A percentile compares a stretch with the other conserved stretches of the same genome.
These are phyloP conservation scores for Epichloe uncinata DNA, from an alignment of 2,329 filamentous ascomycete species.

Conservation along the genomic window DNA sequence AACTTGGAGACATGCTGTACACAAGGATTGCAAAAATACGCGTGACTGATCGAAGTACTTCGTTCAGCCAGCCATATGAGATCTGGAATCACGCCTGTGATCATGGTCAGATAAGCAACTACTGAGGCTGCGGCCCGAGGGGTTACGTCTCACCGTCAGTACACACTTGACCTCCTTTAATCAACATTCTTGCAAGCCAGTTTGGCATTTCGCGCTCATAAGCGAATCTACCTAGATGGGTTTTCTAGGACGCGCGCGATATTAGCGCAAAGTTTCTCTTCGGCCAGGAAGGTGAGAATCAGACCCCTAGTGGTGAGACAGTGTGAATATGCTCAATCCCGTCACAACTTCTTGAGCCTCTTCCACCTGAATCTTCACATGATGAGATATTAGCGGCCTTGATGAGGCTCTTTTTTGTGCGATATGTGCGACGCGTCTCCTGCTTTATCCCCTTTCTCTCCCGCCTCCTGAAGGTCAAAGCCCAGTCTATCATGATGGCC, in stretches of 20 bases:
- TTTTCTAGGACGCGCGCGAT: constrained; percentile 7
- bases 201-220: constrained; percentile 6
- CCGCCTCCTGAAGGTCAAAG: not conserved
- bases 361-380: not conserved
- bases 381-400: not conserved
- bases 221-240: constrained; percentile 4
- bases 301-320: not conserved
- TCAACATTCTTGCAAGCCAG: constrained; percentile 4
- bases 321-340: not conserved
- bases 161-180: constrained; percentile 4
- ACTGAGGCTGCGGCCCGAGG: not conserved
- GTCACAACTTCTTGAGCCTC: not conserved
- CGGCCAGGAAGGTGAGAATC: not conserved
- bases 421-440: not conserved
- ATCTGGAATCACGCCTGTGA: constrained; percentile 43
- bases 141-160: constrained; percentile 2
- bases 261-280: too few relatives aligned
- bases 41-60: constrained; percentile 47
- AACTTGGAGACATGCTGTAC: constrained; percentile 75
- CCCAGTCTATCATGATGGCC: not conserved
- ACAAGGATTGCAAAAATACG: constrained; percentile 66
- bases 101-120: not conserved
- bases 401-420: not conserved
- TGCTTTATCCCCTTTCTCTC: not conserved
- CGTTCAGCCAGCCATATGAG: constrained; percentile 51